Conservation (phyloP, 2,329 filamentous ascomycete species). For the Rhinocladiella mackenziei region DNA sequence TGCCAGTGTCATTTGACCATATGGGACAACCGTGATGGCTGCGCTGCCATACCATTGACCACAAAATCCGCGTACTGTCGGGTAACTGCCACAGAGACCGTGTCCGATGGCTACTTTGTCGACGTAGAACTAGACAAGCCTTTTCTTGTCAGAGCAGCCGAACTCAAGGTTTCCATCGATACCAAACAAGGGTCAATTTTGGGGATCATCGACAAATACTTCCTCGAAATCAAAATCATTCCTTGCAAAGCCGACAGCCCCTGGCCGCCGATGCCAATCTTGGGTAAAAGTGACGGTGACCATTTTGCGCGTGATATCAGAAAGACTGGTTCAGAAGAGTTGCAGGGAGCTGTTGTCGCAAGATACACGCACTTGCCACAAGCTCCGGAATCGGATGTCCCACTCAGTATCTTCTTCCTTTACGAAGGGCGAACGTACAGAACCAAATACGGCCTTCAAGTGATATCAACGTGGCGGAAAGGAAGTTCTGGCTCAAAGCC, state of each 20-base stretch:
- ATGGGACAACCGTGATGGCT: constrained; percentile 27
- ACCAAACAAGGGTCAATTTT: constrained; percentile 12
- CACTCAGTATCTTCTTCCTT: constrained; percentile 28
- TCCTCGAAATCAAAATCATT: constrained; percentile 30
- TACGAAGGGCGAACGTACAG: constrained; percentile 23
- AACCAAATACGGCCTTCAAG: constrained; percentile 30
- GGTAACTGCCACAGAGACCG: constrained; percentile 15
- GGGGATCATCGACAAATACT: constrained; percentile 26
- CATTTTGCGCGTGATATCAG: constrained; percentile 20
- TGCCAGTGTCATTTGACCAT: constrained; percentile 27
- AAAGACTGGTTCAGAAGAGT: constrained; percentile 18
- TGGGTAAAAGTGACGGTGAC: constrained; percentile 28
- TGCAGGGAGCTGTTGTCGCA: constrained; percentile 27
- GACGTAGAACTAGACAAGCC: constrained; percentile 25
- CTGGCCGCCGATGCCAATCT: constrained; percentile 29
- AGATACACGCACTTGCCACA: constrained; percentile 26
- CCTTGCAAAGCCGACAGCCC: constrained; percentile 15
- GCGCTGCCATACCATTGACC: constrained; percentile 7
- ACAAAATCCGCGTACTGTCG: constrained; percentile 17
- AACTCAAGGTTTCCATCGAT: constrained; percentile 19
- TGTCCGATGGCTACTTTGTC: constrained; percentile 20
- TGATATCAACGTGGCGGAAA: constrained; percentile 23
- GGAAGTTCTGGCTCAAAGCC: background rate
- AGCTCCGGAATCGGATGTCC: constrained; percentile 21
- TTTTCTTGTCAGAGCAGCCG: constrained; percentile 23